Percentiles rank a stretch among this genome's conserved stretches.
These are phyloP conservation scores for Clavispora carvajalis DNA, from an alignment of 805 yeast genomes.

Conservation along the genomic window DNA sequence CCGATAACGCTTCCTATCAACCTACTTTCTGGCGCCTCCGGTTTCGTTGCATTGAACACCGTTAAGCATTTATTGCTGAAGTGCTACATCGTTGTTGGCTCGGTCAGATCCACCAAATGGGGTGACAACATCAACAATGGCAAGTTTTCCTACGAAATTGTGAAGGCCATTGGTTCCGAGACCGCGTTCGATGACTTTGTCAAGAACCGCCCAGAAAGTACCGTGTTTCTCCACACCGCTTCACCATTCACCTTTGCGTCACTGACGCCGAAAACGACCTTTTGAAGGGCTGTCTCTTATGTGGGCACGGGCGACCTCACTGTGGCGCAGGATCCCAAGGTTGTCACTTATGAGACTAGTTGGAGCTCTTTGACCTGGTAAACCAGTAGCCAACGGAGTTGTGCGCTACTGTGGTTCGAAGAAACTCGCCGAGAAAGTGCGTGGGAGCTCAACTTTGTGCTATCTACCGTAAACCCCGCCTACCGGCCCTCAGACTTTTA, in stretches of 20 bases:
- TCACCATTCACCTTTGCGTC: conserved; percentile 50
- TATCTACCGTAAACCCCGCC: conserved; percentile 40
- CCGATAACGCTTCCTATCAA: conserved; percentile 14
- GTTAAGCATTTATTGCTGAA: conserved; percentile 18
- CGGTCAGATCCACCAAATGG: conserved; percentile 21
- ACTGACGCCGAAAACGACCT: conserved; percentile 46
- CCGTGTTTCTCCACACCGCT: conserved; percentile 56
- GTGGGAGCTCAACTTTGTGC: conserved; percentile 41
- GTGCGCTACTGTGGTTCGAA: conserved; percentile 5
- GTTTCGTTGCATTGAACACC: conserved; percentile 26
- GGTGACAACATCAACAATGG: conserved; percentile 19
- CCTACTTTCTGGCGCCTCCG: conserved; percentile 29
- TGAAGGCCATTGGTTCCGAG: conserved; percentile 41
- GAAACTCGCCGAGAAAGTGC: conserved; percentile 21
- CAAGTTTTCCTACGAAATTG: conserved; percentile 39
- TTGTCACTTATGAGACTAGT: conserved; percentile 15
- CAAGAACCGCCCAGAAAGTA: conserved; percentile 44
- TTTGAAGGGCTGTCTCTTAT: conserved; percentile 42
- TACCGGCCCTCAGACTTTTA: conserved; percentile 48
- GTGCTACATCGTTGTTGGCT: conserved; percentile 22
- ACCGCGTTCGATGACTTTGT: conserved; percentile 44
- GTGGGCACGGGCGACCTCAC: conserved; percentile 17
- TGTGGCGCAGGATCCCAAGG: conserved; percentile 24
- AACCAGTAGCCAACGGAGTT: conserved; percentile 17
- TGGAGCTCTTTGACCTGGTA: conserved; percentile 54